phyloP scores from a whole-genome alignment of 768 basidiomycete genomes.

The Trametes villosa region DNA sequence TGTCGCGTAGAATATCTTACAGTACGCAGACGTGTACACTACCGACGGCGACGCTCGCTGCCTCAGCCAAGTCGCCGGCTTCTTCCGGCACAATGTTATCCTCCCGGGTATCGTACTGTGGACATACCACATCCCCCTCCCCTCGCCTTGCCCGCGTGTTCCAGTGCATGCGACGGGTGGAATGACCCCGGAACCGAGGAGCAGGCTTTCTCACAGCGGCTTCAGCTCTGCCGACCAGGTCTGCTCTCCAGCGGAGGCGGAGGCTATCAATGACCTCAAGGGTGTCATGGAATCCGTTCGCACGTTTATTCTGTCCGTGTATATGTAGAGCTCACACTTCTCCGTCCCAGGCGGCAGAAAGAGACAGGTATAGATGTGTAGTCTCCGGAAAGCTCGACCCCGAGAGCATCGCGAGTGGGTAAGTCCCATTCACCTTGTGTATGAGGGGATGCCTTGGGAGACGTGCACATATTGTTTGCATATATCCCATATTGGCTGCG shows the following conservation, averaged over 20 bases:
- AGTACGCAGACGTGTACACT: slow-evolving; percentile 13
- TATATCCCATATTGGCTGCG: no score
- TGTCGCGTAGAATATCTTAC: slow-evolving; percentile 16
- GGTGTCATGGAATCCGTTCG: slow-evolving; percentile 9
- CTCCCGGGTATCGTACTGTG: slow-evolving; percentile 4
- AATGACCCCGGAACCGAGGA: slow-evolving; percentile 18
- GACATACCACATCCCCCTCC: neutral
- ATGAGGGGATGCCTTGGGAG: no score
- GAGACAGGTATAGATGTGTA: slow-evolving; percentile 17
- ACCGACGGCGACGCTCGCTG: slow-evolving; percentile 5
- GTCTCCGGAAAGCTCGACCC: slow-evolving; percentile 17
- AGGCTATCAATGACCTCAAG: slow-evolving; percentile 17
- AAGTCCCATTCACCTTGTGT: no score
- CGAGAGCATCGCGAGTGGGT: slow-evolving; percentile 15
- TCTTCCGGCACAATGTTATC: slow-evolving; percentile 19
- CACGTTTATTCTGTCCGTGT: neutral
- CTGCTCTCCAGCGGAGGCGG: slow-evolving; percentile 9
- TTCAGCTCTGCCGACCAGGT: slow-evolving; percentile 6
- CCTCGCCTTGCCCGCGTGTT: neutral
- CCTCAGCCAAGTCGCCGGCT: slow-evolving; percentile 15
- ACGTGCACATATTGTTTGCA: no score
- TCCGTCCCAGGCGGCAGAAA: neutral
- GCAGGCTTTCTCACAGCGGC: slow-evolving; percentile 14
- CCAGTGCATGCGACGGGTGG: slow-evolving; percentile 19
- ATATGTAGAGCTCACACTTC: neutral